Evolutionary conservation across 2,329 filamentous ascomycete species (phyloP), one percentile per base, ranked within the genome.

Genomic region (Colletotrichum nymphaeae): DNA sequence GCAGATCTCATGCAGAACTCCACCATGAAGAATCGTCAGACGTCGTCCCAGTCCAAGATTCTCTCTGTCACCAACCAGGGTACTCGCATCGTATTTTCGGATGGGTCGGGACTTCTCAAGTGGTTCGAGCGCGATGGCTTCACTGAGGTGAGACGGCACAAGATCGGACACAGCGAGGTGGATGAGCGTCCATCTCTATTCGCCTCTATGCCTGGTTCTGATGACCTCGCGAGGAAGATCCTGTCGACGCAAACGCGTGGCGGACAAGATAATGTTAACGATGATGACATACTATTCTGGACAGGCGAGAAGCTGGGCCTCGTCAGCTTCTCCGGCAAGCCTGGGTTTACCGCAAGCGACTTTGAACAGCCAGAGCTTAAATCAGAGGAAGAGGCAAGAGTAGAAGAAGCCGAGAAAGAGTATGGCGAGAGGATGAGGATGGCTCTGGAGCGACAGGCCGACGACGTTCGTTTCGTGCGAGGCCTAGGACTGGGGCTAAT

Each of bases 121-220:
- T 98, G 96, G 95, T 91, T 97, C 57, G 96, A 98, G 82, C 88
- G 95, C 46, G 95, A 98, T 78, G 95, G 94, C 0, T 86, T 87
- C 73, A 91, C 89, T 6, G 89, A 92, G 76, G 88, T 89, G 55
- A 85, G 90, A 63, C 82, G 84, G 74, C 84, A 87, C 74, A 87
- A 84, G 76, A 88, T 92, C 32, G 89, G 90, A 1, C 86, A 90
- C 72, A 88, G 88, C 77, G 86, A 89, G 73, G 78, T 81, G 60
- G 80, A 83, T 30, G 83, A 84, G 56, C 83, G 84, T 9, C 80
- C 82, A 9, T 89, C 87, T 11, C 83, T 89, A 30, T 91, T 89
- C 78, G 85, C 82, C 30, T 86, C 82, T 35, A 87, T 85, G 85
- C 86, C 84, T 14, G 87, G 85, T 58, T 87, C 86, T 32, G 93